Conservation (phyloP, 2,329 filamentous ascomycete species). For the Dothidotthia symphoricarpi region DNA sequence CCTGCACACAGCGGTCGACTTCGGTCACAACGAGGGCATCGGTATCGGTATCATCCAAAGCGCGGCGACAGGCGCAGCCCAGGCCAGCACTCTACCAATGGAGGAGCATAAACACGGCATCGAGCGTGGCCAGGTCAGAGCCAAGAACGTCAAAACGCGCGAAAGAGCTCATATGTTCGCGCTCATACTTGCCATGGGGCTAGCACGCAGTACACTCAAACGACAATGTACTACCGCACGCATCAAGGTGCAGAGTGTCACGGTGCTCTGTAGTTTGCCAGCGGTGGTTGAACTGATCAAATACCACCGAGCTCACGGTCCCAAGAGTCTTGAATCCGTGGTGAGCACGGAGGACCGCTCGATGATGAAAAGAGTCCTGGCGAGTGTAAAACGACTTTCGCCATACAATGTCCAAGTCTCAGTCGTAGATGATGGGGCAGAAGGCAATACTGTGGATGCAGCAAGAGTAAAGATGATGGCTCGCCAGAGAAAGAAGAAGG, state of each 20-base stretch:
- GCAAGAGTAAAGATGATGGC: slow-evolving; percentile 6
- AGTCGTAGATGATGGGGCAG: slow-evolving; percentile 2
- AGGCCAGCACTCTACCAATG: slow-evolving; percentile 3
- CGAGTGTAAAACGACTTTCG: slow-evolving; percentile 6
- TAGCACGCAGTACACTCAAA: slow-evolving; percentile 11
- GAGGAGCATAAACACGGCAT: slow-evolving; percentile 8
- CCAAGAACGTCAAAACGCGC: slow-evolving; percentile 9
- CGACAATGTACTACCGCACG: slow-evolving; percentile 3
- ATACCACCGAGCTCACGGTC: slow-evolving; percentile 3
- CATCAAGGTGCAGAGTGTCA: slow-evolving; percentile 7
- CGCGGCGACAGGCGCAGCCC: slow-evolving; percentile 7
- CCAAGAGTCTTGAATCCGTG: slow-evolving; percentile 10
- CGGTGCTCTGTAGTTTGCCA: slow-evolving; percentile 7
- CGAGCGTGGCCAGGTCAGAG: slow-evolving; percentile 5
- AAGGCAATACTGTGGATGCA: slow-evolving; percentile 4
- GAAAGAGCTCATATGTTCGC: slow-evolving; percentile 15
- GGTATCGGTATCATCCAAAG: slow-evolving; percentile 13
- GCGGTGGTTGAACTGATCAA: slow-evolving; percentile 9
- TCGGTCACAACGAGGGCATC: slow-evolving; percentile 4
- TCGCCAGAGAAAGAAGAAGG: slow-evolving; percentile 5
- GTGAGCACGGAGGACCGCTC: slow-evolving; percentile 9
- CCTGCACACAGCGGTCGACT: slow-evolving; percentile 11
- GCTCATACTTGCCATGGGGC: slow-evolving; percentile 9
- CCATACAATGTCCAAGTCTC: slow-evolving; percentile 5
- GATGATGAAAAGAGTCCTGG: slow-evolving; percentile 11